Conservation (phyloP, 345 rosid genomes). For the Anacardium occidentale region DNA sequence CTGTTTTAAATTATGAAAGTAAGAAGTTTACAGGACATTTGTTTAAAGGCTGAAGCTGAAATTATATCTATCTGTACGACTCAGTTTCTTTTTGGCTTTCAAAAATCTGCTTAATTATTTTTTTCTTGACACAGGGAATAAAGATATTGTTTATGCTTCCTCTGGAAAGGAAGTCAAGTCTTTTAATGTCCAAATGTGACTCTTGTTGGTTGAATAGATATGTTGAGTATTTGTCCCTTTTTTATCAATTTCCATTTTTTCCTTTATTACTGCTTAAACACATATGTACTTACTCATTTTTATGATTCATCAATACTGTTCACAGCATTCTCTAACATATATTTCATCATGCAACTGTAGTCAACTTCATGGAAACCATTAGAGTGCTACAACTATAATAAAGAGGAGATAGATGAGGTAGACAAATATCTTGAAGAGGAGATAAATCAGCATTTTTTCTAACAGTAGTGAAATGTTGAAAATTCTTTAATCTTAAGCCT, state of each 20-base stretch:
- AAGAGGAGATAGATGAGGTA: too few species aligned
- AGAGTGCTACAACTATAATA: too few species aligned
- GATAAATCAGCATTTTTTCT: not conserved
- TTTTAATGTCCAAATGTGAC: constrained; percentile 77
- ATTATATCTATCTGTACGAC: too few species aligned
- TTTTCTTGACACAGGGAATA: constrained; percentile 58
- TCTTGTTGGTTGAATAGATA: not conserved
- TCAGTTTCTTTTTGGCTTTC: too few species aligned
- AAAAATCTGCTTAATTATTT: not conserved
- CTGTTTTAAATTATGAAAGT: too few species aligned
- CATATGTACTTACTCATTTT: not conserved
- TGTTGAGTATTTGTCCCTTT: not conserved
- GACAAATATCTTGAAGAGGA: too few species aligned
- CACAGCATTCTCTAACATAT: too few species aligned
- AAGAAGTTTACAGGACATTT: too few species aligned
- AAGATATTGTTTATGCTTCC: constrained; percentile 65
- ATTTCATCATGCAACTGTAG: too few species aligned
- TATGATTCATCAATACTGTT: not conserved
- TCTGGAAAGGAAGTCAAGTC: constrained; percentile 65
- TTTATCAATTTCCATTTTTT: not conserved
- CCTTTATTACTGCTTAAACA: too few species aligned
- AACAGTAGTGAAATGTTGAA: not conserved
- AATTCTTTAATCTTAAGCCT: not conserved
- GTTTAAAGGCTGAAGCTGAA: too few species aligned
- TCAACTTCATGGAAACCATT: too few species aligned